Conservation (phyloP, 1,284 basidiomycete species). For the Ganoderma boninense region DNA sequence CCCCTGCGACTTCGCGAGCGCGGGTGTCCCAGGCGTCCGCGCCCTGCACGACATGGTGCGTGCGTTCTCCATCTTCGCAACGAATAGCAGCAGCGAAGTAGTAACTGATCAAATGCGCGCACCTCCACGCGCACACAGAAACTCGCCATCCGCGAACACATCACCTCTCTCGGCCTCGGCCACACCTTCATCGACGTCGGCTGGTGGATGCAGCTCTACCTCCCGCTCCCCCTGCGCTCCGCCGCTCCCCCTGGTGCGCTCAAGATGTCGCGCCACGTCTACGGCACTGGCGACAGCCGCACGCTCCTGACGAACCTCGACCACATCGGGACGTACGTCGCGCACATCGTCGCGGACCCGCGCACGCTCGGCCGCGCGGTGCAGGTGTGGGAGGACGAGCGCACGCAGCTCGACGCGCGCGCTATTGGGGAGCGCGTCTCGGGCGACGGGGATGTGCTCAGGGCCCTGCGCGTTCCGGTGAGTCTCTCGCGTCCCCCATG, state of each 20-base stretch:
- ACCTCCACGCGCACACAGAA: constrained; percentile 24
- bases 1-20: constrained; percentile 28
- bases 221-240: constrained; percentile 19
- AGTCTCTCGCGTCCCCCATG: neutral
- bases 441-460: constrained; percentile 27
- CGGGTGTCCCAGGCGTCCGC: constrained; percentile 14
- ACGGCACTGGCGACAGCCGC: constrained; percentile 26
- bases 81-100: no score
- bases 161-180: constrained; percentile 25
- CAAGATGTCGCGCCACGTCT: constrained; percentile 7
- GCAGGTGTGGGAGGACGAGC: constrained; percentile 40
- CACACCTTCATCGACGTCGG: constrained; percentile 40
- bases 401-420: constrained; percentile 28
- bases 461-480: constrained; percentile 11
- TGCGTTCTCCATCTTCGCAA: neutral
- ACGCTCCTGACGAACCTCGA: constrained; percentile 29
- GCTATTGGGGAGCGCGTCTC: constrained; percentile 28
- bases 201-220: constrained; percentile 37
- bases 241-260: neutral
- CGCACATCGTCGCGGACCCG: constrained; percentile 36
- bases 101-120: neutral
- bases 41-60: constrained; percentile 27
- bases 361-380: constrained; percentile 39
- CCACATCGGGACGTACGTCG: constrained; percentile 35
- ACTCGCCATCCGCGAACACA: constrained; percentile 29